Base-by-base conservation (phyloP, 768 basidiomycete species). In the Scleroderma bovista region DNA sequence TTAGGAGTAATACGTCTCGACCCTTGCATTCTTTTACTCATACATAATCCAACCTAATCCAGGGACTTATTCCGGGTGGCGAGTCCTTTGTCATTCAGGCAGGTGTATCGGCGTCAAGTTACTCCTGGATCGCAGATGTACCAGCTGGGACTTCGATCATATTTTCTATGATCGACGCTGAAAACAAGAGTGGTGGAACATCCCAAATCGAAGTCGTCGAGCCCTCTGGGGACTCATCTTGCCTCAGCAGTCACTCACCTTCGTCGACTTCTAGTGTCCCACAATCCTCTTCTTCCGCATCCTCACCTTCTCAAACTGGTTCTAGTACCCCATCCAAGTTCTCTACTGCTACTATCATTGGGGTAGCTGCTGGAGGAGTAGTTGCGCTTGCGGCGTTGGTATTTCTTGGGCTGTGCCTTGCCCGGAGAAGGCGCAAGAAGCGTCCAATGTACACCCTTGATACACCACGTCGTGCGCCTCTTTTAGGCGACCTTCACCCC, bases 11-110 rank as follows among this genome's bases (percentile, higher is more conserved):
- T 16, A 46, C 7, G 32, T 17, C 23, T 36, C 29, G 13, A 6
- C 17, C 9, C 43, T 40, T 17, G 36, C 11, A 44, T 48, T 15
- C 5, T 36, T 17, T 10, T 12, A 43, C 42, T 31, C 15, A 22
- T 44, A 23, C 9, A 34, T 31, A 54, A 33, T 51, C 46, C 36
- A 34, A 44, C 24, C 45, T 32, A 24, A n/a, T 24, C 3, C 24
- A 86, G 79, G 84, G 75, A 20, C 64, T 83, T 26, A 78, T 90
- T 48, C 86, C 86, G 31, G 76, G 75, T 19, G 87, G 88, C 11
- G 68, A 74, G 36, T 58, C 70, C 1, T 71, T 84, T 48, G 51
- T 71, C 17, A 54, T 87, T 12, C 50, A 62, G 8, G 72, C 78
- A 32, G 73, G 73, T 13, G 33, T 61, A 13, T 43, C 54, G 11